These are phyloP conservation scores for Cladosporium sp. DNA, from an alignment of 2,329 filamentous ascomycete species.

Conservation along the genomic window DNA sequence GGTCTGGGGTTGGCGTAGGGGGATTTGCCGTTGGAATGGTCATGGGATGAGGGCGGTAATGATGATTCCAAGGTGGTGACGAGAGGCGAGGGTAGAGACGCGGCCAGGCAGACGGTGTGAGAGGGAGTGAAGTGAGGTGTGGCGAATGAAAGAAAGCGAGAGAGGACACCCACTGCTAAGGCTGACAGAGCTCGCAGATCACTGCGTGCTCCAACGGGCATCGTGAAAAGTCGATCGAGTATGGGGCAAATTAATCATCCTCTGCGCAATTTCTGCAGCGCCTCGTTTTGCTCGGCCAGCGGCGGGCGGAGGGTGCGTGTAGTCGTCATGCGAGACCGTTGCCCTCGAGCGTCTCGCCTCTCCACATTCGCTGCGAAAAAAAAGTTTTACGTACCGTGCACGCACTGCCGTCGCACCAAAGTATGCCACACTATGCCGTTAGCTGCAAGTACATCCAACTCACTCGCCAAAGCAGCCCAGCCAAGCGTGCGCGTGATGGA, in stretches of 20 bases:
- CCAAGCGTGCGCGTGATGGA: conserved; percentile 18
- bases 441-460: conserved; percentile 23
- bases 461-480: neutral
- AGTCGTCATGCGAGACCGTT: conserved; percentile 13
- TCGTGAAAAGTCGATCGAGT: neutral
- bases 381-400: conserved; percentile 18
- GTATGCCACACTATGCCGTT: conserved; percentile 19
- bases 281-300: conserved; percentile 5
- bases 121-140: neutral
- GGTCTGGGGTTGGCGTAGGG: conserved; percentile 8
- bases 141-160: neutral
- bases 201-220: neutral
- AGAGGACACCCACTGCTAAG: neutral
- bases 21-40: neutral
- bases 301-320: neutral
- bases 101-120: neutral
- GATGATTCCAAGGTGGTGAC: neutral
- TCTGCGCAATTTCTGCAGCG: neutral
- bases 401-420: conserved; percentile 7
- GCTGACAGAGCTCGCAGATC: neutral
- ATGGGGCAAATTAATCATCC: conserved; percentile 1
- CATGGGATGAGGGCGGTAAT: neutral
- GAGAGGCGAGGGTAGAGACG: neutral
- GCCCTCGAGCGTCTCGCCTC: neutral
- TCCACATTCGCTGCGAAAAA: conserved; percentile 13